phyloP scores from a whole-genome alignment of 768 basidiomycete genomes.

The Atractiella rhizophila region DNA sequence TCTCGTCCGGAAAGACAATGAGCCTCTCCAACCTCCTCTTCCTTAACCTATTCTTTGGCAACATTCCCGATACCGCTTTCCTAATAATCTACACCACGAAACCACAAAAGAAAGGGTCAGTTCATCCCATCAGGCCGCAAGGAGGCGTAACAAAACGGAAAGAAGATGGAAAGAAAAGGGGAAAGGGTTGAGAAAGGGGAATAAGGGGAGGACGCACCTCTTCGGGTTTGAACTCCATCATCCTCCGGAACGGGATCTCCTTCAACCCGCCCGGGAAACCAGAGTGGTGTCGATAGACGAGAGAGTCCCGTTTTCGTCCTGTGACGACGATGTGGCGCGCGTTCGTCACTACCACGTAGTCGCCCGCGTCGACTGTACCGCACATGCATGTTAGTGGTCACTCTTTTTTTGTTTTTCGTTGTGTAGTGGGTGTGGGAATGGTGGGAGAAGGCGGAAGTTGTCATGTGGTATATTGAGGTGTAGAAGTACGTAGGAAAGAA shows the following conservation, averaged over 20 bases:
- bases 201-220: conserved; percentile 31
- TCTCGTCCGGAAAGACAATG: conserved; percentile 53
- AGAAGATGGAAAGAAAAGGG: not conserved
- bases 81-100: conserved; percentile 51
- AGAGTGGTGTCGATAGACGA: conserved; percentile 66
- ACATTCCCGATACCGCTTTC: conserved; percentile 88
- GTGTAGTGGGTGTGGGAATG: not conserved
- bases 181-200: not conserved
- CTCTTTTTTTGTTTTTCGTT: not conserved
- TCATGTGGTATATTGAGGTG: no score
- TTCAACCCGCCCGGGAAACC: conserved; percentile 86
- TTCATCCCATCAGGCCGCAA: not conserved
- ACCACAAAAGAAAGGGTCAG: no score
- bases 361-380: conserved; percentile 65
- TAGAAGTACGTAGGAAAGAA: no score
- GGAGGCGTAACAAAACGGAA: no score
- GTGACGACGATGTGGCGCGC: conserved; percentile 59
- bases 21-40: conserved; percentile 66
- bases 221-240: conserved; percentile 69
- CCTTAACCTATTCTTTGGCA: conserved; percentile 90
- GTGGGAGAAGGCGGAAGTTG: not conserved
- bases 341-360: conserved; percentile 91
- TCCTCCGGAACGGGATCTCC: conserved; percentile 55
- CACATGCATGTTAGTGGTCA: not conserved
- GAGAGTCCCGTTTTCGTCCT: conserved; percentile 64